Conservation (phyloP, 1,139 yeast genomes). For the Pichia sp. region DNA sequence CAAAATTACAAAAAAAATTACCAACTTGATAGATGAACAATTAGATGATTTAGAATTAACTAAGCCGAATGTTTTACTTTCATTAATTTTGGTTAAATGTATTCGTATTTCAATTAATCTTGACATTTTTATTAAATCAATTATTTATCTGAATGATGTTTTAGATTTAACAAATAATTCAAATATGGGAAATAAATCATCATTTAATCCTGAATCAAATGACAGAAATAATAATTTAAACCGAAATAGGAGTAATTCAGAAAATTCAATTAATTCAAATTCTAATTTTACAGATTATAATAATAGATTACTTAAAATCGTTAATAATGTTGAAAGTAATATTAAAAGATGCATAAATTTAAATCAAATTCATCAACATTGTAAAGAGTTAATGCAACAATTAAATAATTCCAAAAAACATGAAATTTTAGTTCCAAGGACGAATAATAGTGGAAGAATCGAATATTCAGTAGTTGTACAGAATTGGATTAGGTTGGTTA, state of each 20-base stretch:
- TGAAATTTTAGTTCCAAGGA: slow-evolving; percentile 15
- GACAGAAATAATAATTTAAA: no score
- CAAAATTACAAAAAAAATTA: slow-evolving; percentile 38
- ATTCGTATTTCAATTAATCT: slow-evolving; percentile 20
- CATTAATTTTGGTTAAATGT: slow-evolving; percentile 24
- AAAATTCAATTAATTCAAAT: not conserved
- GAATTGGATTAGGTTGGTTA: slow-evolving; percentile 15
- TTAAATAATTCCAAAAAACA: slow-evolving; percentile 1
- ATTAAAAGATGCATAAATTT: slow-evolving; percentile 11
- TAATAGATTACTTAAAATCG: slow-evolving; percentile 12
- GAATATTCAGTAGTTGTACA: slow-evolving; percentile 13
- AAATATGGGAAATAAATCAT: slow-evolving; percentile 5
- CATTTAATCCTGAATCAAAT: not conserved
- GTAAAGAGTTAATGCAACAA: slow-evolving; percentile 5
- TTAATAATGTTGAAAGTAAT: slow-evolving; percentile 13
- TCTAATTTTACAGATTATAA: slow-evolving; percentile 5
- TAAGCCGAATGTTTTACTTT: slow-evolving; percentile 24
- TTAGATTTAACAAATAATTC: not conserved
- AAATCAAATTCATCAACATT: slow-evolving; percentile 13
- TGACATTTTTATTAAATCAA: slow-evolving; percentile 18
- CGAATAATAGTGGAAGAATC: slow-evolving; percentile 12
- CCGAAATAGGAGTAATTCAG: slow-evolving; percentile 6
- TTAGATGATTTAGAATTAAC: slow-evolving; percentile 32
- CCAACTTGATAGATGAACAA: slow-evolving; percentile 31
- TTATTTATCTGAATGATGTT: slow-evolving; percentile 18